Base-by-base conservation (phyloP, 495 filamentous ascomycete genomes). In the Aspergillus sclerotioniger region DNA sequence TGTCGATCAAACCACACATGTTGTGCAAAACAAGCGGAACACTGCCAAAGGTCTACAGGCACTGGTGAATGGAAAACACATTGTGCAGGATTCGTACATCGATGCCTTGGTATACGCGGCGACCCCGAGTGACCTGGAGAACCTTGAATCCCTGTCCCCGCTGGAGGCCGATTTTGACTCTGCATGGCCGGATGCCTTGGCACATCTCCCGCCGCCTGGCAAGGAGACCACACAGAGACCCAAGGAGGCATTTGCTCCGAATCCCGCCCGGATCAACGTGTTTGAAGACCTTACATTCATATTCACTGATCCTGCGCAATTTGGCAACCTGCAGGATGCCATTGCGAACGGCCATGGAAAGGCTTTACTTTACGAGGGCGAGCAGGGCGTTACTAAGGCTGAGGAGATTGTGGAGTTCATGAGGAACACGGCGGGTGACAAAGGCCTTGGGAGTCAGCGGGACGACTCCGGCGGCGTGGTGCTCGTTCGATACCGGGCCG, bases 281-380 rank as follows among this genome's bases (percentile, higher is more conserved):
- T 97, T 98, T 59, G 84, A 90, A 28, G 90, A 89, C 17, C 94
- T 90, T 56, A 92, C 86, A 0, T 96, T 98, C 66, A 77, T 98
- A 17, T 96, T 98, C 58, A 89, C 90, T 32, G 86, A 93, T 54
- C 66, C 79, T 41, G 72, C 71, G n/a, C 95, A 98, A 64, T 92
- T 86, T 66, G 84, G 92, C 2, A 90, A 81, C 63, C 73, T 98
- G 2, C 76, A 87, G 17, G 80, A 82, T 0, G 82, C 87, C 0
- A 90, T 98, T 51, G 87, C 83, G 2, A 84, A 86, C 56, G 94
- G 90, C 0, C 84, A 86, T 57, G 94, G 94, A 12, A 98, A 97
- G 67, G 86, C 90, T 16, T 67, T 96, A 8, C 67, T 86, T 2
- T 88, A 80, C 53, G 72, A 83, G 25, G 72, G 91, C 6, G 62